Evolutionary conservation across 768 basidiomycete species (phyloP).

Genomic region (Lanmaoa pseudosensibilis): DNA sequence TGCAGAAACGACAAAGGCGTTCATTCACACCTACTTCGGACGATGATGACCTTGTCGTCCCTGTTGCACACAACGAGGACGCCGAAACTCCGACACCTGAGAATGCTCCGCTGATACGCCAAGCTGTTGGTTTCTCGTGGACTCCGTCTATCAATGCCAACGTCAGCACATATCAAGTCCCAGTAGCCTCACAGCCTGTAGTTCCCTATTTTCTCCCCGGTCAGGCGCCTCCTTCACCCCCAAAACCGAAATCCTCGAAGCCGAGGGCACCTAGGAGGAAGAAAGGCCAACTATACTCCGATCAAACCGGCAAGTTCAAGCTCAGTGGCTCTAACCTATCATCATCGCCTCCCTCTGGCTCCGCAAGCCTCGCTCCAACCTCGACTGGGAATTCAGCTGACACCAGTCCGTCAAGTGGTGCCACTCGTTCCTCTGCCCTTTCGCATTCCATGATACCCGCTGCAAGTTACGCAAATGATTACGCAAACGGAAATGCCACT

Average conservation of each 20-base stretch:
- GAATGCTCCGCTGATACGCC: conserved; percentile 52
- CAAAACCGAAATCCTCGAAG: conserved; percentile 29
- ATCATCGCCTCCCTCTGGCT: conserved; percentile 33
- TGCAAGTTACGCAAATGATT: background rate
- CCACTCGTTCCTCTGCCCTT: background rate
- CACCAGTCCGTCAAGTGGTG: background rate
- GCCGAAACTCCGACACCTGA: conserved; percentile 47
- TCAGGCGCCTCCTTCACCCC: conserved; percentile 35
- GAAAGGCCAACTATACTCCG: conserved; percentile 40
- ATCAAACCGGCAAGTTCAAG: conserved; percentile 53
- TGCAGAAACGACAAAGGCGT: conserved; percentile 44
- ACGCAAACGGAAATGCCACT: conserved; percentile 4
- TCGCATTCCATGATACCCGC: conserved; percentile 5
- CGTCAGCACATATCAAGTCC: conserved; percentile 32
- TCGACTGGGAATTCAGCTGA: conserved; percentile 18
- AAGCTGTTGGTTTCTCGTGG: conserved; percentile 56
- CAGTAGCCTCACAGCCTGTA: conserved; percentile 20
- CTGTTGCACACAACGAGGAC: conserved; percentile 39
- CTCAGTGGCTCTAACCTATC: conserved; percentile 30
- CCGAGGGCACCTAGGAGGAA: conserved; percentile 31
- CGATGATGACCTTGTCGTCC: conserved; percentile 44
- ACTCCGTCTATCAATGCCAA: conserved; percentile 27
- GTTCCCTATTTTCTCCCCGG: conserved; percentile 53
- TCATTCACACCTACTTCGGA: conserved; percentile 55
- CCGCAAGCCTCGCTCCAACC: conserved; percentile 35